Conservation (phyloP, 768 basidiomycete genomes). For the Leccinellum albellum region DNA sequence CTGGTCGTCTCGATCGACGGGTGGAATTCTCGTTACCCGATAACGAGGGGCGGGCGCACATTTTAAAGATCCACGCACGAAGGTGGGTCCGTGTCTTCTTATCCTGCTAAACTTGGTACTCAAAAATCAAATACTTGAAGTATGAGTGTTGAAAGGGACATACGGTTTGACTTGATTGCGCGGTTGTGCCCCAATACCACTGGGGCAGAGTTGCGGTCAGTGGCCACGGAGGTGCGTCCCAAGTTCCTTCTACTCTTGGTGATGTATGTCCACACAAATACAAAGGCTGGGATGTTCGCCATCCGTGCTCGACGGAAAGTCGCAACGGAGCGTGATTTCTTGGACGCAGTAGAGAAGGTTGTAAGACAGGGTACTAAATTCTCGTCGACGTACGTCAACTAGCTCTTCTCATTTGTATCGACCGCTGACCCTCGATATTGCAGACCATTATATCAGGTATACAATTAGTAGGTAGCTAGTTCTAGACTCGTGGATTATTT, state of each 20-base stretch:
- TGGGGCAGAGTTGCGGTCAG: conserved; percentile 95
- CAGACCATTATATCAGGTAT: conserved; percentile 89
- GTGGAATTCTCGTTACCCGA: conserved; percentile 96
- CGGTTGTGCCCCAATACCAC: conserved; percentile 97
- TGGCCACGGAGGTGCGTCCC: conserved; percentile 82
- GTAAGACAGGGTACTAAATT: conserved; percentile 97
- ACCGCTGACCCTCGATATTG: conserved; percentile 7
- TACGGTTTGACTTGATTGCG: conserved; percentile 96
- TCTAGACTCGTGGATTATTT: conserved; percentile 8
- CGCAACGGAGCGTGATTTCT: conserved; percentile 94
- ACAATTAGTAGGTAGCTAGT: conserved; percentile 59
- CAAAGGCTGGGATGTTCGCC: conserved; percentile 99
- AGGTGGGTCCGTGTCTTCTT: conserved; percentile 49
- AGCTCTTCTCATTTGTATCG: neutral
- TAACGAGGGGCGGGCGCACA: conserved; percentile 93
- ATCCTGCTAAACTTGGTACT: neutral
- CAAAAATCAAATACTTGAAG: conserved; percentile 36
- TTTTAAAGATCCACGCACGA: conserved; percentile 93
- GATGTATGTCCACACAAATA: conserved; percentile 87
- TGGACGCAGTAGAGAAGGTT: conserved; percentile 98
- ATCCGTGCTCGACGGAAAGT: conserved; percentile 96
- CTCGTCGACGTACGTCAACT: conserved; percentile 79
- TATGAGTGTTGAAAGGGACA: conserved; percentile 96
- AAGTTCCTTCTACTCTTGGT: conserved; percentile 40
- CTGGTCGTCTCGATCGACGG: conserved; percentile 94